Evolutionary conservation across 1,139 yeast genomes (phyloP), one percentile per base, ranked within the genome.

Genomic region (Nadsonia commutata): DNA sequence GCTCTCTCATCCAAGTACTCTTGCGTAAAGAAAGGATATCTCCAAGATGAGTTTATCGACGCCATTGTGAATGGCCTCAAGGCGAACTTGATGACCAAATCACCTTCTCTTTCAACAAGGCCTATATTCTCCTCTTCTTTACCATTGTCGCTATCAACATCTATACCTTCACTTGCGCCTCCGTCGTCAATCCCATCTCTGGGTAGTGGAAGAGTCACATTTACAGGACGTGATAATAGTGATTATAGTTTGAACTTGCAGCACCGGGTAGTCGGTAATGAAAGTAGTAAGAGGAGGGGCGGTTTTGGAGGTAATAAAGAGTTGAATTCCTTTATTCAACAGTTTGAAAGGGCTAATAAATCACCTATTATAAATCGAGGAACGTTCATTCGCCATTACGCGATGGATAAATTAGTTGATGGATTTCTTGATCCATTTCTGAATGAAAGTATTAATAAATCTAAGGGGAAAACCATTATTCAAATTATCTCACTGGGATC

Each of bases 401-500:
- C 80, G 18, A 75, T 90, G 23, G 80, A 83, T 53, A 41, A 54
- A 16, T 61, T 81, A 1, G 60, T 84, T 1, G 64, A 67, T 1
- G 55, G 59, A 31, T 84, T 82, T 51, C 49, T 82, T 3, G n/a
- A 4, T 9, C n/a, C 33, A 11, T 13, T 27, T 7, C 33, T 11
- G 16, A 4, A 13, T 6, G 33, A 9, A 11, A 27, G 33, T 27
- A 9, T 11, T 11, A 9, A 13, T 6, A 48, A 58, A 27, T 58
- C 60, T 44, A 43, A 47, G 2, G 50, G 40, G 1, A 48, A 47
- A 2, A 51, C 51, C 2, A 39, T 45, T 4, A 64, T 74, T 40
- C 95, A 86, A 56, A 72, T 90, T 9, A 62, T 90, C 0, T 85
- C 93, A 3, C 61, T 90, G 19, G 98, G 98, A 0, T 84, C 96